Percentiles rank a stretch among this genome's conserved stretches.
phyloP scores from a whole-genome alignment of 2,329 filamentous ascomycete genomes.

The Colletotrichum musae region DNA sequence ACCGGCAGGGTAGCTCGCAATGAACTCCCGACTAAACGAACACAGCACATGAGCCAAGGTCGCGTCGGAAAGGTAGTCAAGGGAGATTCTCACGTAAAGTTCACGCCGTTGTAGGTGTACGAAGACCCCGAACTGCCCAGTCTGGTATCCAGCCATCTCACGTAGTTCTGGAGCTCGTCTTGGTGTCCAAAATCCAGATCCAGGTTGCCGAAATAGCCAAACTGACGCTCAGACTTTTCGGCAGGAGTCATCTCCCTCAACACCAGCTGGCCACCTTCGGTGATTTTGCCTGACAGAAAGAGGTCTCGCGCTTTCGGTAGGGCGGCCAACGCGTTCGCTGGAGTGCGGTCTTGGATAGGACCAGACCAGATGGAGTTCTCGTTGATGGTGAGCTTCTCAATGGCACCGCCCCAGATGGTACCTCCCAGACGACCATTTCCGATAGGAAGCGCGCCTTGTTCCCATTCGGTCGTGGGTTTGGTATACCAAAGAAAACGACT shows the following conservation, averaged over 20 bases:
- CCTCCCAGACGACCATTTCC: constrained; percentile 61
- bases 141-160: constrained; percentile 56
- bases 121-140: constrained; percentile 53
- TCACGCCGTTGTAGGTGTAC: constrained; percentile 53
- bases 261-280: constrained; percentile 53
- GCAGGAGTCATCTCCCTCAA: constrained; percentile 53
- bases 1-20: constrained; percentile 59
- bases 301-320: constrained; percentile 52
- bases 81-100: constrained; percentile 42
- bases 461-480: constrained; percentile 22
- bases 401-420: constrained; percentile 60
- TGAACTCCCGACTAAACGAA: constrained; percentile 51
- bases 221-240: constrained; percentile 55
- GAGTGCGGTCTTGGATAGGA: constrained; percentile 59
- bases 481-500: constrained; percentile 32
- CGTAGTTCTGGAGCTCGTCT: constrained; percentile 50
- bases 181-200: constrained; percentile 56
- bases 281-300: constrained; percentile 54
- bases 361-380: constrained; percentile 65
- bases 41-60: background rate
- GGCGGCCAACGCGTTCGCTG: constrained; percentile 51
- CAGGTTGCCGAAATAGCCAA: constrained; percentile 53
- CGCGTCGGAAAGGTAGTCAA: background rate
- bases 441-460: constrained; percentile 57
- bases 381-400: constrained; percentile 60